Evolutionary conservation across 163 green algal genomes (phyloP).

Genomic region (Smithsoniella earleae): DNA sequence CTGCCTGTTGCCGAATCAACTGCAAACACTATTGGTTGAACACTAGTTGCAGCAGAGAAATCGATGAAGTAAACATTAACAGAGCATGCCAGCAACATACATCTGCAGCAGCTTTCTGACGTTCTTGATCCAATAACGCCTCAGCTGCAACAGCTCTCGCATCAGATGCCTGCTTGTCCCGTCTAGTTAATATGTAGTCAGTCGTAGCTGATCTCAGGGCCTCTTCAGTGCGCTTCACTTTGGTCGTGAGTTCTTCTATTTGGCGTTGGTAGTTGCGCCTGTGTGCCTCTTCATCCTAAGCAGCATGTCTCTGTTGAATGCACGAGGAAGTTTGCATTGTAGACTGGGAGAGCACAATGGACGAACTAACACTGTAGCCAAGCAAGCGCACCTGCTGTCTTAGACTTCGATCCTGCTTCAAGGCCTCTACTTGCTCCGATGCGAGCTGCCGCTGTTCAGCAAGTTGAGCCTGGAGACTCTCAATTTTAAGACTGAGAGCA

Average conservation of each 20-base stretch:
- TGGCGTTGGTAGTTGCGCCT: slow-evolving; percentile 38
- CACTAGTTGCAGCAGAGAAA: too few relatives aligned
- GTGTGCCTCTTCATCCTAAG: slow-evolving; percentile 55
- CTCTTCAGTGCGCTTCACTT: slow-evolving; percentile 58
- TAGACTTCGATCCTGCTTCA: slow-evolving; percentile 66
- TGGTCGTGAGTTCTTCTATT: slow-evolving; percentile 38
- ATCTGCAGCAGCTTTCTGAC: background rate
- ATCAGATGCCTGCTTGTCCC: slow-evolving; percentile 39
- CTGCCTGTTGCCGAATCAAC: background rate
- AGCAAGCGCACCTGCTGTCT: slow-evolving; percentile 42
- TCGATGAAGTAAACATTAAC: background rate
- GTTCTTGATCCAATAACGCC: background rate
- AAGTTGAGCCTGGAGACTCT: slow-evolving; percentile 71
- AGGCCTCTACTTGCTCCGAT: slow-evolving; percentile 57
- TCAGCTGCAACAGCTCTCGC: slow-evolving; percentile 32
- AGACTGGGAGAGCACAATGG: too few relatives aligned
- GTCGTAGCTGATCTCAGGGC: slow-evolving; percentile 59
- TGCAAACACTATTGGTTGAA: too few relatives aligned
- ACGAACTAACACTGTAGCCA: too few relatives aligned
- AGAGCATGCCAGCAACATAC: slow-evolving; percentile 2
- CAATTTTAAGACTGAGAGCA: slow-evolving; percentile 59
- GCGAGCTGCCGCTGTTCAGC: slow-evolving; percentile 66
- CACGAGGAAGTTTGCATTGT: too few relatives aligned
- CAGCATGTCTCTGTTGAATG: too few relatives aligned
- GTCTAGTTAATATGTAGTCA: slow-evolving; percentile 63